Percentiles rank a stretch among this genome's conserved stretches.
Conservation (phyloP, 768 basidiomycete genomes). For the Mycena venus region DNA sequence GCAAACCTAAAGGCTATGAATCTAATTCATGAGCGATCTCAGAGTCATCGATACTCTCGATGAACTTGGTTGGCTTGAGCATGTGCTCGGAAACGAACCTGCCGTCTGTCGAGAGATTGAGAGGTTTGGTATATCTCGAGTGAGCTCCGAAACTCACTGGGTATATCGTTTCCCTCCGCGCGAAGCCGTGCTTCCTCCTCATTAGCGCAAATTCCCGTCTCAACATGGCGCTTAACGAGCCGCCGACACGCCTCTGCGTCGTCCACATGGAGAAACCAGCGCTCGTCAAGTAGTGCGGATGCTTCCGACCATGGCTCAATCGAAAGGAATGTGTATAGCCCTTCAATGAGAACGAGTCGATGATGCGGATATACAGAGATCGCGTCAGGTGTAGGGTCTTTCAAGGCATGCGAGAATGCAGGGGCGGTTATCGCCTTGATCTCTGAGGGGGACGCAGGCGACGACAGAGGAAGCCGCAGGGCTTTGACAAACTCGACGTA, state of each 20-base stretch:
- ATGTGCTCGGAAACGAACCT: conserved; percentile 59
- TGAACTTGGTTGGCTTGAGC: conserved; percentile 59
- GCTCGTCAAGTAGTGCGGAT: conserved; percentile 76
- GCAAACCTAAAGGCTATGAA: not conserved
- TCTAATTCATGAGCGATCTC: conserved; percentile 30
- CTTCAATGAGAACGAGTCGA: conserved; percentile 89
- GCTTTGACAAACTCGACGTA: conserved; percentile 78
- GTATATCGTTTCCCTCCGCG: conserved; percentile 83
- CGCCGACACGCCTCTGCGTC: conserved; percentile 67
- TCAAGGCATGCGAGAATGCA: conserved; percentile 88
- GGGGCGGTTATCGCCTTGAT: conserved; percentile 69
- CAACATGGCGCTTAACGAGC: conserved; percentile 80
- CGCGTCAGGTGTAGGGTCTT: conserved; percentile 81
- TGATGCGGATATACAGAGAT: conserved; percentile 71
- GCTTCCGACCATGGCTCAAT: conserved; percentile 80
- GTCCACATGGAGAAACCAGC: conserved; percentile 80
- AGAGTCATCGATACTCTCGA: conserved; percentile 52
- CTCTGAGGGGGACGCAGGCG: conserved; percentile 23
- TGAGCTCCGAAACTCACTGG: conserved; percentile 67
- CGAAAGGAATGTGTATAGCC: conserved; percentile 88
- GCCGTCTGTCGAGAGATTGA: conserved; percentile 52
- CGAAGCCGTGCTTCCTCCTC: conserved; percentile 75
- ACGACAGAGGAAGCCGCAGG: conserved; percentile 58
- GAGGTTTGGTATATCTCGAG: not conserved
- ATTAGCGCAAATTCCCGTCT: conserved; percentile 79